Base-by-base conservation (phyloP, 768 basidiomycete genomes). In the Pholiota conissans region DNA sequence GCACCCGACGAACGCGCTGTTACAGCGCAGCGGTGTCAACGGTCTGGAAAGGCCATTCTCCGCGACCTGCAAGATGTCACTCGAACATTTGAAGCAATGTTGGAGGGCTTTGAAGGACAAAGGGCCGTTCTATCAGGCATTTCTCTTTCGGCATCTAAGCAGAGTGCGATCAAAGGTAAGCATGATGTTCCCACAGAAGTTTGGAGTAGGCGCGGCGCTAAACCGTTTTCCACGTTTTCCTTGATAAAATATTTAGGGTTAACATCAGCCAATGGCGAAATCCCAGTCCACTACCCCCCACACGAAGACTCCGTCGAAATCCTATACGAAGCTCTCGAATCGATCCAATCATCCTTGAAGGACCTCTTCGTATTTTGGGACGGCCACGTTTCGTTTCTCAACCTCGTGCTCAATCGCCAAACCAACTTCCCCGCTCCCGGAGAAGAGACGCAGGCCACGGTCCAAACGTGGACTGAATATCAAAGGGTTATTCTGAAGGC, bases 351-450 rank as follows among this genome's bases (percentile, higher is more conserved):
- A 7, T 63, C 60, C 14, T 47, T 68, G 6, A 49, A 57, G 16
- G 58, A 63, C 45, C 46, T 68, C 14, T 59, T 64, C 24, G 55
- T 60, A 7, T 68, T 68, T 48, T 68, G 67, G 67, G 63, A 64
- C 22, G 57, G 58, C 35, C 67, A 68, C 39, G 57, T 62, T 11
- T 53, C 58, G 5, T 61, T 61, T 29, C 61, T 68, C 8, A 57
- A 55, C 13, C 52, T 62, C 30, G 34, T 65, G 2, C 61, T 65
- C 10, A 63, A 61, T 22, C 60, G 60, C 7, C 63, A 63, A 37
- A 64, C 49, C 18, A 64, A 68, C 30, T 61, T 56, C 39, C 67
- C 63, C 16, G 47, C 58, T 27, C 61, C 61, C 1, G 64, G 61
- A 16, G 57, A 64, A 29, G 64, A 64, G 47, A 62, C 63, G 13